Evolutionary conservation across 345 rosid genomes (phyloP).

Genomic region (Mangifera indica): DNA sequence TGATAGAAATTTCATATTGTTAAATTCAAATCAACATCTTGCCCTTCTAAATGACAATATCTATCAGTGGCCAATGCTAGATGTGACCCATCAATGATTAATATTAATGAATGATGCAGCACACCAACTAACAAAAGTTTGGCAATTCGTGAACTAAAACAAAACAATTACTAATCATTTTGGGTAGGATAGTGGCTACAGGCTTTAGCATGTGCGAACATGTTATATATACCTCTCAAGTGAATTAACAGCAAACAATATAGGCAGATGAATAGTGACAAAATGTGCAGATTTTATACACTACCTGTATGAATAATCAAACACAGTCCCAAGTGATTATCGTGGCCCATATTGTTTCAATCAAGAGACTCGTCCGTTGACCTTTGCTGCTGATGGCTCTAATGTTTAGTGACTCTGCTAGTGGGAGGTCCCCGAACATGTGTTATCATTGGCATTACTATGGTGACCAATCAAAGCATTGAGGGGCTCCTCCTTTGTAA

Average conservation of each 20-base stretch:
- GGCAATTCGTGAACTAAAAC: not conserved
- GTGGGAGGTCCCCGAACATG: slow-evolving; percentile 48
- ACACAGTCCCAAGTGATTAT: slow-evolving; percentile 30
- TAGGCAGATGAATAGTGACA: slow-evolving; percentile 10
- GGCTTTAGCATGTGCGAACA: slow-evolving; percentile 14
- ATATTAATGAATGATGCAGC: slow-evolving; percentile 6
- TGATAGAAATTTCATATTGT: slow-evolving; percentile 20
- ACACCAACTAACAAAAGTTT: slow-evolving; percentile 23
- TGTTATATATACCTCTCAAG: slow-evolving; percentile 29
- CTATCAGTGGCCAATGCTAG: slow-evolving; percentile 15
- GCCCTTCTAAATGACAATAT: slow-evolving; percentile 15
- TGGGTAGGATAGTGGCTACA: slow-evolving; percentile 22
- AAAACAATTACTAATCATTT: slow-evolving; percentile 16
- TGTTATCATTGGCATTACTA: slow-evolving; percentile 42
- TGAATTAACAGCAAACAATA: slow-evolving; percentile 22
- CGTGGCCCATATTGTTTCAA: slow-evolving; percentile 41
- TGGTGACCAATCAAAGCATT: slow-evolving; percentile 40
- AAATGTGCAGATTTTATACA: slow-evolving; percentile 23
- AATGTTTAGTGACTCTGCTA: slow-evolving; percentile 46
- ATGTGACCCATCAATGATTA: slow-evolving; percentile 10
- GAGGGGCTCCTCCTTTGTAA: slow-evolving; percentile 32
- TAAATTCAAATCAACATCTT: slow-evolving; percentile 13
- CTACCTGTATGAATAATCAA: slow-evolving; percentile 29
- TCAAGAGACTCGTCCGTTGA: slow-evolving; percentile 44
- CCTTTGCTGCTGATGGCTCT: slow-evolving; percentile 38